Percentiles rank a stretch among this genome's conserved stretches.
Evolutionary conservation across 83 land plant genomes (phyloP).

Genomic region (Picea abies): DNA sequence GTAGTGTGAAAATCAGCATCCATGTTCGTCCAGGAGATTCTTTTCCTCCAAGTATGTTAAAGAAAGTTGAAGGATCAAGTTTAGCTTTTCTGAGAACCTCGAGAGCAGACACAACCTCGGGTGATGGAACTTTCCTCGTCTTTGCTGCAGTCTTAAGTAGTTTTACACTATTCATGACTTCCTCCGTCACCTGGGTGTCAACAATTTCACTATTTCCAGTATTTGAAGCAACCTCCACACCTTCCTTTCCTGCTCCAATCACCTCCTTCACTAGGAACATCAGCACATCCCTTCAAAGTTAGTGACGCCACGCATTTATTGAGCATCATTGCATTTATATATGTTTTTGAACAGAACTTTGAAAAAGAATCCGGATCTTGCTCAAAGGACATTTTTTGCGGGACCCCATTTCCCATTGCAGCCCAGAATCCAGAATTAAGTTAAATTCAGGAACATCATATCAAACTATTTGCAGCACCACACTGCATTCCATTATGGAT

Average conservation of each 20-base stretch:
- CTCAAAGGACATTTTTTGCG: no score
- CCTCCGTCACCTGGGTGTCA: constrained; percentile 21
- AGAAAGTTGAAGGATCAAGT: constrained; percentile 64
- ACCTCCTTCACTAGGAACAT: constrained; percentile 12
- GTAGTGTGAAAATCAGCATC: constrained; percentile 92
- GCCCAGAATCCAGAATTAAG: no score
- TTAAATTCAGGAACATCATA: no score
- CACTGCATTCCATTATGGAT: no score
- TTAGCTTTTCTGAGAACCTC: constrained; percentile 76
- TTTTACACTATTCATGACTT: constrained; percentile 63
- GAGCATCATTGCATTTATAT: no score
- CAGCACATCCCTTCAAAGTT: constrained; percentile 10
- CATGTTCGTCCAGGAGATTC: constrained; percentile 93
- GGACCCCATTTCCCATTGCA: no score
- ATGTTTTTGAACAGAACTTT: no score
- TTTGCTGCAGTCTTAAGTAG: constrained; percentile 85
- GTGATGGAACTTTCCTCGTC: constrained; percentile 67
- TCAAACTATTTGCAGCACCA: no score
- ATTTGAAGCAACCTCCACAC: not conserved
- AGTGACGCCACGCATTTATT: not conserved
- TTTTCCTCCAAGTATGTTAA: constrained; percentile 79
- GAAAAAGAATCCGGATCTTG: no score
- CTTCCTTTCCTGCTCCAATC: not conserved
- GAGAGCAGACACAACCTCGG: constrained; percentile 74
- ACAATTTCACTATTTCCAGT: not conserved